Conservation (phyloP, 345 rosid species). For the Draba incana region DNA sequence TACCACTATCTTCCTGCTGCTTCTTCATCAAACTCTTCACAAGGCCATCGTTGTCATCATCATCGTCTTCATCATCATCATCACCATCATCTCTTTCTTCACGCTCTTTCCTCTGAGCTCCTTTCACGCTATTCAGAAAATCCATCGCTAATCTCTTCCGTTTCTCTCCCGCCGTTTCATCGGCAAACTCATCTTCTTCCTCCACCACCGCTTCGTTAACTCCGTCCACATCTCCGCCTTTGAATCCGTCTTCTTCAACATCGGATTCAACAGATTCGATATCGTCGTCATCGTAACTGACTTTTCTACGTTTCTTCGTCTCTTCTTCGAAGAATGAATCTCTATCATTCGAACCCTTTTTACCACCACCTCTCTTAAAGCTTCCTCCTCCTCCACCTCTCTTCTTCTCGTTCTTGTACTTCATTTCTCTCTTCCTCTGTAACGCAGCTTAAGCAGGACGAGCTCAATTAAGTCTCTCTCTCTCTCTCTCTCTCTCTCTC, state of each 20-base stretch:
- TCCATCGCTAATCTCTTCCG: conserved; percentile 67
- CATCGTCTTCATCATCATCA: conserved; percentile 45
- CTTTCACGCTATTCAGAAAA: conserved; percentile 50
- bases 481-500: background rate
- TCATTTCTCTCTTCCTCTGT: conserved; percentile 21
- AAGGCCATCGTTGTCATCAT: conserved; percentile 51
- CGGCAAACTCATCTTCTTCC: conserved; percentile 49
- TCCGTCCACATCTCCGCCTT: conserved; percentile 36
- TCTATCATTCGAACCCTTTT: conserved; percentile 34
- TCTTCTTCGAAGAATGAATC: conserved; percentile 60
- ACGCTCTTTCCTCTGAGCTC: conserved; percentile 49
- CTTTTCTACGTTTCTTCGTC: conserved; percentile 55
- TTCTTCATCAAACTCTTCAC: conserved; percentile 70
- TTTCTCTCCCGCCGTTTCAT: conserved; percentile 79
- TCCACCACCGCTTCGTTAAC: conserved; percentile 27
- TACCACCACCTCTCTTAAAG: conserved; percentile 42
- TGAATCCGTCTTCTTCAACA: conserved; percentile 45
- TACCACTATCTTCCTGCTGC: conserved; percentile 90
- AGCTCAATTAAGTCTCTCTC: background rate
- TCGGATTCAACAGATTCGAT: conserved; percentile 68
- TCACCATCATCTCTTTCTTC: conserved; percentile 44
- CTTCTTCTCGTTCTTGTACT: conserved; percentile 45
- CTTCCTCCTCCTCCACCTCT: conserved; percentile 39
- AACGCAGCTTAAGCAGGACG: conserved; percentile 1
- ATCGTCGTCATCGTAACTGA: conserved; percentile 56